Percentiles rank a stretch among this genome's conserved stretches.
phyloP scores from a whole-genome alignment of 345 rosid species.

The Citrus unshiu region DNA sequence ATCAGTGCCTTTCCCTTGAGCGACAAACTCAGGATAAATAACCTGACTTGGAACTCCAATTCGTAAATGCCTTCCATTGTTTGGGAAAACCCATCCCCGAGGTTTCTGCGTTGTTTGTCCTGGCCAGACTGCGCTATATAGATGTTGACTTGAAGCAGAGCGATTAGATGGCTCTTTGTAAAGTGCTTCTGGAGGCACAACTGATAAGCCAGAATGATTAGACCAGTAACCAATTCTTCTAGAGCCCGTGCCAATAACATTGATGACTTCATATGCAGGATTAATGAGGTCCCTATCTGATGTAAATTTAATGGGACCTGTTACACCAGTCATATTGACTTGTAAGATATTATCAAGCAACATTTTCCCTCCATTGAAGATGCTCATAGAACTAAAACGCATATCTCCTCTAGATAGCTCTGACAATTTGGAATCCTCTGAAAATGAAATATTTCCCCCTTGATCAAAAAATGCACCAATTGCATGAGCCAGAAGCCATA shows the following conservation, averaged over 20 bases:
- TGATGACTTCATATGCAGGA: slow-evolving; percentile 76
- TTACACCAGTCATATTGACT: slow-evolving; percentile 52
- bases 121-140: slow-evolving; percentile 63
- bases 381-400: slow-evolving; percentile 65
- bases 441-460: slow-evolving; percentile 70
- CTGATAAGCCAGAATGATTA: slow-evolving; percentile 61
- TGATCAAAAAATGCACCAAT: slow-evolving; percentile 50
- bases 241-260: slow-evolving; percentile 63
- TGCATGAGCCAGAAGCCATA: slow-evolving; percentile 83
- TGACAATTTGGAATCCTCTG: slow-evolving; percentile 38
- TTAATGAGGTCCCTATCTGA: slow-evolving; percentile 49
- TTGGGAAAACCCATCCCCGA: slow-evolving; percentile 88
- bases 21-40: slow-evolving; percentile 47
- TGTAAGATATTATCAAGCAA: slow-evolving; percentile 57
- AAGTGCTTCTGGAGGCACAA: slow-evolving; percentile 43
- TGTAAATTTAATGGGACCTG: slow-evolving; percentile 63
- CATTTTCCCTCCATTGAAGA: slow-evolving; percentile 58
- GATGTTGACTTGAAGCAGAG: slow-evolving; percentile 40
- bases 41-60: slow-evolving; percentile 70
- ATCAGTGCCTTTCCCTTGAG: not conserved
- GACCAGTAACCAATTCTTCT: slow-evolving; percentile 78
- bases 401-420: slow-evolving; percentile 30
- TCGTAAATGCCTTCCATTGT: slow-evolving; percentile 65
- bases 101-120: slow-evolving; percentile 57
- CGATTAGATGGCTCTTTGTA: slow-evolving; percentile 28